phyloP scores from a whole-genome alignment of 1,284 basidiomycete genomes.

The Coniferiporia sulphurascens region DNA sequence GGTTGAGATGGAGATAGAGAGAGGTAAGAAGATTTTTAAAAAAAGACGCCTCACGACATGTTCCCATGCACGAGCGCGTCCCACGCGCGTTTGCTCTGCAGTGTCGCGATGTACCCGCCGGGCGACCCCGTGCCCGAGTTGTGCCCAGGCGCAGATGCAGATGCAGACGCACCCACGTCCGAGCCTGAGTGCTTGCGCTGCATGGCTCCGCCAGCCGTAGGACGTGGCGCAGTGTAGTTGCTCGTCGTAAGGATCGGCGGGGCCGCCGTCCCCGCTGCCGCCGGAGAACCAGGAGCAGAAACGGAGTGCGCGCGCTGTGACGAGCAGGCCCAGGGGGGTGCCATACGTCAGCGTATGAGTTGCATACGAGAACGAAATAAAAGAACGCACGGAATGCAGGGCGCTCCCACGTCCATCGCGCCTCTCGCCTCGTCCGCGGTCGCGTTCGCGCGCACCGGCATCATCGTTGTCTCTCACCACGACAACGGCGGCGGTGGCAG shows the following conservation, averaged over 20 bases:
- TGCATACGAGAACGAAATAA: neutral
- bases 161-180: neutral
- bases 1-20: too few relatives aligned
- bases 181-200: neutral
- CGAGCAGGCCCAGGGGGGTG: neutral
- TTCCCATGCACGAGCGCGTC: conserved; percentile 41
- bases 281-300: neutral
- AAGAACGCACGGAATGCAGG: neutral
- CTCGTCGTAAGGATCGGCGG: conserved; percentile 15
- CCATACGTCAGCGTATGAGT: neutral
- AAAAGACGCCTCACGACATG: conserved; percentile 14
- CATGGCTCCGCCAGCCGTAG: conserved; percentile 6
- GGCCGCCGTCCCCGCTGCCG: neutral
- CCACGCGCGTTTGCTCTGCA: conserved; percentile 47
- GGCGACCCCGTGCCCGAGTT: neutral
- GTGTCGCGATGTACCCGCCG: conserved; percentile 40
- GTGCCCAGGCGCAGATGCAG: too few relatives aligned
- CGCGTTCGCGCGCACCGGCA: neutral
- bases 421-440: neutral
- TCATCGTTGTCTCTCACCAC: neutral
- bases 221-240: conserved; percentile 2
- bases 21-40: too few relatives aligned
- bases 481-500: neutral
- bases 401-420: neutral
- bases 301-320: neutral